Evolutionary conservation across 2,329 filamentous ascomycete species (phyloP), one percentile per base, ranked within the genome.

Genomic region (Cladorrhinum sp.): DNA sequence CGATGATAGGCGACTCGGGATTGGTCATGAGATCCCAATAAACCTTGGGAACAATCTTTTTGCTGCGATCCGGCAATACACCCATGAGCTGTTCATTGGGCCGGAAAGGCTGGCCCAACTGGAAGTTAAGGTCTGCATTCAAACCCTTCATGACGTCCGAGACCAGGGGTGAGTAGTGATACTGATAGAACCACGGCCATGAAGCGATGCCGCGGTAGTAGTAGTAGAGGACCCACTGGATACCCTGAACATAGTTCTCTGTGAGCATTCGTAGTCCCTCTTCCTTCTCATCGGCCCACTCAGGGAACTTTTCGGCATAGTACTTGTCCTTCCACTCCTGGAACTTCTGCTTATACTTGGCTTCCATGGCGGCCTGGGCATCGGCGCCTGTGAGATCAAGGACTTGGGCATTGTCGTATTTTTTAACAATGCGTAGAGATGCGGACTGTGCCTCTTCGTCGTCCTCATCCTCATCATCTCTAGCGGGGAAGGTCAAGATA

Each of bases 11-110:
- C 16, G 94, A 98, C 16, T 90, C 85, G 1, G 89, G 82, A 59
- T 90, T 90, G 1, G 92, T 97, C 95, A 99, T 99, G 54, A 99
- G 81, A 24, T 91, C 86, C 75, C 95, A 91, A 75, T 96, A 98
- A 3, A 92, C 86, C 36, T 77, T 76, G 1, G 95, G 95, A 1
- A 99, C 95, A 70, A 98, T 98, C 73, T 87, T 91, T 79, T 98
- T 99, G 80, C 94, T 98, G 75, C 95, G 89, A 73, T 99, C 95
- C 2, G 95, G 95, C 71, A 99, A 80, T 55, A 99, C 95, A 68
- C 96, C 96, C 95, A 99, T 99, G 63, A 99, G 82, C 76, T 99
- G 95, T 72, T 99, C 92, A 71, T 90, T 98, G 0, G 95, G 95
- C 69, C 86, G 87, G 82, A 99, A 99, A 0, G 95, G 95, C 73